Evolutionary conservation across 148 eudicot genomes (phyloP), one percentile per base, ranked within the genome.

Genomic region (Limonium bicolor): DNA sequence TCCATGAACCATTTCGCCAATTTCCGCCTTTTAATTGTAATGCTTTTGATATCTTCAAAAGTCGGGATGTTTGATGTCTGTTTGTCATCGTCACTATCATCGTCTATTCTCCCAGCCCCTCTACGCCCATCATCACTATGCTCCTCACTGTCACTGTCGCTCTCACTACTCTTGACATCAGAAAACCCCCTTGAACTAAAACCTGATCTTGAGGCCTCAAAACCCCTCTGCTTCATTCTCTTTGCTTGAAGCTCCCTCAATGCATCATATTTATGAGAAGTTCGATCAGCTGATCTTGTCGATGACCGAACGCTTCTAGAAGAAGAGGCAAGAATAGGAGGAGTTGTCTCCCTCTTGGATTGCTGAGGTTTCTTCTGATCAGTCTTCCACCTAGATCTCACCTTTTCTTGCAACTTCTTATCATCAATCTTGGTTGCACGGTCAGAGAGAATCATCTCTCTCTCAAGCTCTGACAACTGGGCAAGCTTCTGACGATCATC

Each of bases 1-100:
- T 90, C 99, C 99, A 90, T 90, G 45, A 85, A 75, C 99, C 94
- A 85, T 69, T 73, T 90, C n/a, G 87, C 75, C 46, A 88, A 61
- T 54, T 59, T 83, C 4, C 92, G 68, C 65, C 96, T 68, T 21
- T 86, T 64, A 27, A 88, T 75, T 10, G 94, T 75, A 27, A 83
- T 76, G 13, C 63, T 74, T 59, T 48, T 83, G 41, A 78, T 57
- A 28, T 88, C 96, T 55, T 88, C 94, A 51, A 59, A 83, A 16
- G 81, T 67, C 12, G 78, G 94, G 7, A 62, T 45, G 29, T 70
- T 65, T 7, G 90, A 76, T 41, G 65, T 68, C 25, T 62, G 67
- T 48, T 77, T 68, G 6, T 72, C 48, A 68, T 78, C 78, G 23
- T 88, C 96, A 20, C 83, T 86, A 54, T 83, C 94, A 48, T 76